A percentile compares a stretch with the other conserved stretches of the same genome.
Conservation (phyloP, 148 eudicot genomes). For the Rhododendron mucronatum region DNA sequence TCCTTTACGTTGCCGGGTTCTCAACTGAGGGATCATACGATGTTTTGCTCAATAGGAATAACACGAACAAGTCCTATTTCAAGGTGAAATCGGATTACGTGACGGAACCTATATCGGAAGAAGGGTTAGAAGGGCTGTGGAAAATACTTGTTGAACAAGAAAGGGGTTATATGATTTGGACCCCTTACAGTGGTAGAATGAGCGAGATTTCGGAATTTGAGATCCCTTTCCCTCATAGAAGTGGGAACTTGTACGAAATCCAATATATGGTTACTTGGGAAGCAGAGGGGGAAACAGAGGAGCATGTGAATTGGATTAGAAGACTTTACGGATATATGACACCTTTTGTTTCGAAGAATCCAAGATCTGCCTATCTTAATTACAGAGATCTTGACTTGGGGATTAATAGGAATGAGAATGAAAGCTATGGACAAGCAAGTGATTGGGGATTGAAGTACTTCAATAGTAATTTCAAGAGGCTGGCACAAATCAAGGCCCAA, state of each 20-base stretch:
- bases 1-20: conserved; percentile 19
- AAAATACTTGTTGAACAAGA: conserved; percentile 27
- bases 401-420: conserved; percentile 17
- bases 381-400: conserved; percentile 42
- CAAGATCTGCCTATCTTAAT: conserved; percentile 33
- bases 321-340: conserved; percentile 16
- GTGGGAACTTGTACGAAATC: conserved; percentile 31
- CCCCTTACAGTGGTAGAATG: conserved; percentile 38
- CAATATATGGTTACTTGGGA: conserved; percentile 36
- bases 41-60: conserved; percentile 17
- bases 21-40: conserved; percentile 12
- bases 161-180: conserved; percentile 22
- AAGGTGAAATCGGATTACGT: conserved; percentile 8
- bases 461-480: conserved; percentile 20
- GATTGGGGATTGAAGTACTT: conserved; percentile 29
- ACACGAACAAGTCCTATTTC: conserved; percentile 24
- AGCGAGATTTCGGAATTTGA: conserved; percentile 19
- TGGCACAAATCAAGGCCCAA: not conserved
- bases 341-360: conserved; percentile 32
- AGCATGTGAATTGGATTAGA: not conserved
- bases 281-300: conserved; percentile 13
- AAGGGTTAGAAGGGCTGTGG: conserved; percentile 29
- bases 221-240: conserved; percentile 37
- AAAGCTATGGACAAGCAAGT: conserved; percentile 5
- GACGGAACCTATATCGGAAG: conserved; percentile 31